These are phyloP conservation scores for Phoma sp. DNA, from an alignment of 2,329 filamentous ascomycete genomes.

Conservation along the genomic window DNA sequence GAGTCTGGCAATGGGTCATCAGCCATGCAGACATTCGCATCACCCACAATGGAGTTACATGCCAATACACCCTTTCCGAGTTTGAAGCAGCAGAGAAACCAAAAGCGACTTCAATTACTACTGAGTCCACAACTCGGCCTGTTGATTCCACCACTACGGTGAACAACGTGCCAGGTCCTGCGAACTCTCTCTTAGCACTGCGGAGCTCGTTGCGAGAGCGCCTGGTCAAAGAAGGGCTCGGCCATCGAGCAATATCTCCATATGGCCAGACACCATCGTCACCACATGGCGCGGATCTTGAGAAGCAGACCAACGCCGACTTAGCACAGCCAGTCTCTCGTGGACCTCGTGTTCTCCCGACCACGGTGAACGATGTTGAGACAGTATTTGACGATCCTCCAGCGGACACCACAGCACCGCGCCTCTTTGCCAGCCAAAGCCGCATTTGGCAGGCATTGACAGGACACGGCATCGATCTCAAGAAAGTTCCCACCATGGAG, in stretches of 20 bases:
- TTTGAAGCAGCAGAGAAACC: constrained; percentile 42
- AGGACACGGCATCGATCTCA: constrained; percentile 65
- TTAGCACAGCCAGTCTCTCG: neutral
- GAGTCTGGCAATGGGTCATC: constrained; percentile 65
- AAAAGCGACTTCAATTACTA: constrained; percentile 4
- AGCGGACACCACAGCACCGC: constrained; percentile 29
- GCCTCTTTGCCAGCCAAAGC: constrained; percentile 59
- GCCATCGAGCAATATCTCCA: neutral
- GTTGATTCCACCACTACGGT: neutral
- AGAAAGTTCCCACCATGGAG: constrained; percentile 61
- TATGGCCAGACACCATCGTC: neutral
- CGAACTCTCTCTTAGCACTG: constrained; percentile 24
- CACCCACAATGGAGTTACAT: constrained; percentile 52
- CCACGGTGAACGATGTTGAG: constrained; percentile 2
- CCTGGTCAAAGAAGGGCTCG: constrained; percentile 18
- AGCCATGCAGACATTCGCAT: constrained; percentile 64
- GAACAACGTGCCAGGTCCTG: constrained; percentile 9
- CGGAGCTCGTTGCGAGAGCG: constrained; percentile 29
- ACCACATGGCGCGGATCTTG: neutral
- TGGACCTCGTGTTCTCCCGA: constrained; percentile 22
- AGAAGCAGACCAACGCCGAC: neutral
- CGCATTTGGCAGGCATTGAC: constrained; percentile 67
- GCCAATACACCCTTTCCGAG: constrained; percentile 36
- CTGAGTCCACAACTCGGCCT: neutral
- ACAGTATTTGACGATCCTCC: constrained; percentile 40